Conservation (phyloP, 306 rosid species). For the Trifolium dubium region DNA sequence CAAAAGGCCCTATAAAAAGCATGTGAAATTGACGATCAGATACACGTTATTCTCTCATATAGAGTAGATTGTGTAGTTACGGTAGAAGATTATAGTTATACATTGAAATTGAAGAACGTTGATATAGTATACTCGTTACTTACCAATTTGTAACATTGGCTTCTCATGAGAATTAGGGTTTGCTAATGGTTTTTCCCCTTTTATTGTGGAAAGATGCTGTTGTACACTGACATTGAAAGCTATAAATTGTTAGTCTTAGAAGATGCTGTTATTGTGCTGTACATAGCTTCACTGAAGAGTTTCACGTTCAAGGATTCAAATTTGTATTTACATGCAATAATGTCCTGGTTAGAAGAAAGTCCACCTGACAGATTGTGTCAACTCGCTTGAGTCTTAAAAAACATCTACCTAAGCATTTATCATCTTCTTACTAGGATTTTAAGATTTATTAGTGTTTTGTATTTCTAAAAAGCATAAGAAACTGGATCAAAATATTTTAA, state of each 20-base stretch:
- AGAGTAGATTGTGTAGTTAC: slow-evolving; percentile 43
- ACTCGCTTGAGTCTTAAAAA: no score
- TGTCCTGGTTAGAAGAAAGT: no score
- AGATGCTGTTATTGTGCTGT: background rate
- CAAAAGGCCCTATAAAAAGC: slow-evolving; percentile 87
- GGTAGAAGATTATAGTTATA: slow-evolving; percentile 56
- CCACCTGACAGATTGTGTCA: no score
- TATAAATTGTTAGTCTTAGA: slow-evolving; percentile 35
- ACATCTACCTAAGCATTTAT: no score
- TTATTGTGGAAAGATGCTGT: slow-evolving; percentile 29
- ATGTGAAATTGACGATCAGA: slow-evolving; percentile 28
- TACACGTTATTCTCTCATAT: slow-evolving; percentile 32
- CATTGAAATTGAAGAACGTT: slow-evolving; percentile 33
- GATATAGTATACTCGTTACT: slow-evolving; percentile 37
- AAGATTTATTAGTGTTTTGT: slow-evolving; percentile 3
- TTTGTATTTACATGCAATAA: no score
- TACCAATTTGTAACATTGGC: slow-evolving; percentile 39
- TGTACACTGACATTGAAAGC: slow-evolving; percentile 44
- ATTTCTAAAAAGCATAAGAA: background rate
- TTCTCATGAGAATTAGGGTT: slow-evolving; percentile 39
- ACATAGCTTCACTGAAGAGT: no score
- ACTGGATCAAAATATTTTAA: slow-evolving; percentile 3
- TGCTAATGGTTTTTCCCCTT: slow-evolving; percentile 9
- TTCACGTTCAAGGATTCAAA: no score
- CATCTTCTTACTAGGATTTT: slow-evolving; percentile 2